A percentile compares a stretch with the other conserved stretches of the same genome.
Evolutionary conservation across 2,329 filamentous ascomycete genomes (phyloP).

Genomic region (Chlorencoelia australis): DNA sequence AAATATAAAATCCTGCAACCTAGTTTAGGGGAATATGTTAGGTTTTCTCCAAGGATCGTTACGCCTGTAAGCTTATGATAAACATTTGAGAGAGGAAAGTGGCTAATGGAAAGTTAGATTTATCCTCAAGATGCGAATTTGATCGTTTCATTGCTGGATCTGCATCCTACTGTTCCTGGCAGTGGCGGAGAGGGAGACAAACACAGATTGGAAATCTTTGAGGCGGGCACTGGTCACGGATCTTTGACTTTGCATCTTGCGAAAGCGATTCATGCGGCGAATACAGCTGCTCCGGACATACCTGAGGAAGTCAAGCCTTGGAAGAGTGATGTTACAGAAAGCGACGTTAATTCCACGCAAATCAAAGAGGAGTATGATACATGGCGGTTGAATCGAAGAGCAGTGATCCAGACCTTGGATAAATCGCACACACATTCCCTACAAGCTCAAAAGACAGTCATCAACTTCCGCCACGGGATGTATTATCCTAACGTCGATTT

Average conservation of each 20-base stretch:
- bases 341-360: not conserved
- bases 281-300: slow-evolving; percentile 41
- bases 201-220: slow-evolving; percentile 60
- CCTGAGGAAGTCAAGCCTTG: not conserved
- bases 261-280: slow-evolving; percentile 65
- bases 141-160: slow-evolving; percentile 67
- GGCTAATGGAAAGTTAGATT: slow-evolving; percentile 35
- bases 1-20: slow-evolving; percentile 54
- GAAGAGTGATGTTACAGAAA: not conserved
- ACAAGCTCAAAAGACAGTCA: slow-evolving; percentile 54
- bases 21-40: slow-evolving; percentile 64
- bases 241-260: slow-evolving; percentile 67
- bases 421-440: slow-evolving; percentile 49
- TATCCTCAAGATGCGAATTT: slow-evolving; percentile 67
- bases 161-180: slow-evolving; percentile 59
- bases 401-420: slow-evolving; percentile 69
- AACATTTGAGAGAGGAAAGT: not conserved
- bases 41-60: slow-evolving; percentile 56
- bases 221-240: slow-evolving; percentile 79
- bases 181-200: not conserved
- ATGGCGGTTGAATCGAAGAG: slow-evolving; percentile 39
- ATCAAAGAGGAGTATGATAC: slow-evolving; percentile 12
- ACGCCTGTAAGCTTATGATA: slow-evolving; percentile 50
- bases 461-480: slow-evolving; percentile 57
- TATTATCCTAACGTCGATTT: slow-evolving; percentile 66